phyloP scores from a whole-genome alignment of 1,139 yeast genomes.

The Suhomyces panamericanus region DNA sequence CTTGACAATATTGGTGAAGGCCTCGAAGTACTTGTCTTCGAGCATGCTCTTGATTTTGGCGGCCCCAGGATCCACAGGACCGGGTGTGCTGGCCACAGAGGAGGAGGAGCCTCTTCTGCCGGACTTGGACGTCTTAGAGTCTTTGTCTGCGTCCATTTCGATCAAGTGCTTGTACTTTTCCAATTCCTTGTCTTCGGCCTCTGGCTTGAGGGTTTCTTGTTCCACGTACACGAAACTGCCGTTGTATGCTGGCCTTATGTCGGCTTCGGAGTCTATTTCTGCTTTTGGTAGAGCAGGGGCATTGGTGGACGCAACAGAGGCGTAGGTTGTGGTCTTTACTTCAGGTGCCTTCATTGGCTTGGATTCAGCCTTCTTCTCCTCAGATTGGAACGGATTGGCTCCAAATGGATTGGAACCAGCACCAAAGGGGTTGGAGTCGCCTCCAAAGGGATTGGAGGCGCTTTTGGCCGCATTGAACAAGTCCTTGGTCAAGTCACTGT shows the following conservation, averaged over 20 bases:
- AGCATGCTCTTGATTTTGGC: conserved; percentile 52
- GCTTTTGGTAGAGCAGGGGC: conserved; percentile 7
- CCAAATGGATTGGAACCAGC: conserved; percentile 38
- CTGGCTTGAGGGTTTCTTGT: conserved; percentile 53
- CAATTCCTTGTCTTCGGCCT: conserved; percentile 37
- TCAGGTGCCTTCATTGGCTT: conserved; percentile 2
- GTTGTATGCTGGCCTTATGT: conserved; percentile 49
- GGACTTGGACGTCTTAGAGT: conserved; percentile 11
- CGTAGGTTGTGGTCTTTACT: conserved; percentile 21
- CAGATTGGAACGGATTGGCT: conserved; percentile 5
- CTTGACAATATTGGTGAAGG: conserved; percentile 69
- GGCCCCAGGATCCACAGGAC: conserved; percentile 36
- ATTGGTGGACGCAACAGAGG: conserved; percentile 24
- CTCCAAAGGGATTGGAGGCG: conserved; percentile 26
- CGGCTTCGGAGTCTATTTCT: conserved; percentile 11
- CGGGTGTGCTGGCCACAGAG: conserved; percentile 22
- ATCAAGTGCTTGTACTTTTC: conserved; percentile 52
- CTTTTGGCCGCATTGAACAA: conserved; percentile 29
- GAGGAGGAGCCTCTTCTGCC: conserved; percentile 18
- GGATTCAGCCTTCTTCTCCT: background rate
- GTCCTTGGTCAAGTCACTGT: conserved; percentile 47
- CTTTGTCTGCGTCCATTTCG: conserved; percentile 35
- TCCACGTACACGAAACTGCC: conserved; percentile 72
- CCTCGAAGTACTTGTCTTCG: conserved; percentile 77
- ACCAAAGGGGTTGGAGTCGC: conserved; percentile 11